A percentile compares a stretch with the other conserved stretches of the same genome.
These are phyloP conservation scores for Plasmodiophora brassicae DNA, from an alignment of 208 protist species.

Conservation along the genomic window DNA sequence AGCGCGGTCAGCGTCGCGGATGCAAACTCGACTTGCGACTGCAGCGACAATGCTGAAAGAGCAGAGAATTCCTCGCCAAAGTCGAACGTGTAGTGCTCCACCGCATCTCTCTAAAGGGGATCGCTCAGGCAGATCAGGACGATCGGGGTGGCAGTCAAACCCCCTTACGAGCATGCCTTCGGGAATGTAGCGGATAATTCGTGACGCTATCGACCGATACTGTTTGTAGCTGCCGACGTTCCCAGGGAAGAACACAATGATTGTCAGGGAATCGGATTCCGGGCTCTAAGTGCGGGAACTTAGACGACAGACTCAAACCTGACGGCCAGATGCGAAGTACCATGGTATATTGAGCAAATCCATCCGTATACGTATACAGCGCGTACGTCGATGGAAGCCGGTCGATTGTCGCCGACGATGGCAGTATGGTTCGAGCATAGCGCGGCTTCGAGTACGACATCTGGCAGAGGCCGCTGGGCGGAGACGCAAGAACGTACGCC, in stretches of 20 bases:
- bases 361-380: not conserved
- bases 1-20: not conserved
- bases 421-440: not conserved
- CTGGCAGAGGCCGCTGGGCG: not conserved
- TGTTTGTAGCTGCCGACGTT: constrained; percentile 30
- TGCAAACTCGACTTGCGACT: not conserved
- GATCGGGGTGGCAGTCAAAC: not conserved
- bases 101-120: not conserved
- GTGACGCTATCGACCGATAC: not conserved
- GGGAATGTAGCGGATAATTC: not conserved
- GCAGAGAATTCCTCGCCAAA: constrained; percentile 5
- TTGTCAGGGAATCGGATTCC: not conserved
- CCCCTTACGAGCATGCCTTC: not conserved
- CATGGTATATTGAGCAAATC: not conserved
- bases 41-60: not conserved
- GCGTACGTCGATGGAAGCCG: not conserved
- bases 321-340: not conserved
- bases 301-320: not conserved
- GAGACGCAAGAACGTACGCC: not conserved
- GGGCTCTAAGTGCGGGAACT: not conserved
- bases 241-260: not conserved
- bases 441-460: constrained; percentile 17
- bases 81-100: constrained; percentile 22
- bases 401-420: not conserved
- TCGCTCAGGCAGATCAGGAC: not conserved